phyloP scores from a whole-genome alignment of 768 basidiomycete genomes.

The Boletus huronensis region DNA sequence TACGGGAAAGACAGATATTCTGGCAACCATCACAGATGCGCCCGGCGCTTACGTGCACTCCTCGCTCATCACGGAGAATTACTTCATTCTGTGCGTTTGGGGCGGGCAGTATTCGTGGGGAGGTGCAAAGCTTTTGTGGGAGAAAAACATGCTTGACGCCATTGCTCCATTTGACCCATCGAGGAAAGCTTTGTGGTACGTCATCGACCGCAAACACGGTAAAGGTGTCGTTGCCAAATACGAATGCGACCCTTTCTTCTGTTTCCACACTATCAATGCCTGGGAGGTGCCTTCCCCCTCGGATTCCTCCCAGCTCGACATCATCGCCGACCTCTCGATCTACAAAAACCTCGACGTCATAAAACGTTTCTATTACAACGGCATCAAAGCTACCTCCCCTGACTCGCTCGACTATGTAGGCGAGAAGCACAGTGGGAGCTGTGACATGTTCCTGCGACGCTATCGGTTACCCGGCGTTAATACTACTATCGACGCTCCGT shows the following conservation, averaged over 20 bases:
- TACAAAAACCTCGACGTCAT: slow-evolving; percentile 34
- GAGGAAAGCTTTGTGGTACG: slow-evolving; percentile 34
- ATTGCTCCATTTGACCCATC: slow-evolving; percentile 32
- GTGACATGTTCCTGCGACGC: slow-evolving; percentile 28
- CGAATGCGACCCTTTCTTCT: slow-evolving; percentile 37
- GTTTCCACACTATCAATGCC: slow-evolving; percentile 40
- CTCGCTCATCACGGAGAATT: slow-evolving; percentile 36
- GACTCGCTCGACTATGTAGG: slow-evolving; percentile 25
- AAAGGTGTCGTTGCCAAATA: slow-evolving; percentile 38
- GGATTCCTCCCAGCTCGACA: slow-evolving; percentile 27
- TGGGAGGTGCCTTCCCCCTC: slow-evolving; percentile 31
- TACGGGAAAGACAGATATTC: slow-evolving; percentile 31
- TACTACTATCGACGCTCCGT: slow-evolving; percentile 12
- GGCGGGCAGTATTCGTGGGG: slow-evolving; percentile 28
- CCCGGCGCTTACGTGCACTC: slow-evolving; percentile 40
- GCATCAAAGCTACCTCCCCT: slow-evolving; percentile 25
- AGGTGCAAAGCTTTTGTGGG: slow-evolving; percentile 28
- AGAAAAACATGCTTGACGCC: slow-evolving; percentile 32
- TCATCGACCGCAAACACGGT: slow-evolving; percentile 35
- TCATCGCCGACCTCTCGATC: slow-evolving; percentile 35
- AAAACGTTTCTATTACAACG: slow-evolving; percentile 31
- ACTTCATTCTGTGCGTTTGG: slow-evolving; percentile 37
- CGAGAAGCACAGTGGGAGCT: slow-evolving; percentile 14
- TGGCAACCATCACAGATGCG: slow-evolving; percentile 37
- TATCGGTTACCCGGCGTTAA: slow-evolving; percentile 30